Evolutionary conservation across 495 filamentous ascomycete genomes (phyloP), one percentile per base, ranked within the genome.

Genomic region (Hypoxylon subgilvum): DNA sequence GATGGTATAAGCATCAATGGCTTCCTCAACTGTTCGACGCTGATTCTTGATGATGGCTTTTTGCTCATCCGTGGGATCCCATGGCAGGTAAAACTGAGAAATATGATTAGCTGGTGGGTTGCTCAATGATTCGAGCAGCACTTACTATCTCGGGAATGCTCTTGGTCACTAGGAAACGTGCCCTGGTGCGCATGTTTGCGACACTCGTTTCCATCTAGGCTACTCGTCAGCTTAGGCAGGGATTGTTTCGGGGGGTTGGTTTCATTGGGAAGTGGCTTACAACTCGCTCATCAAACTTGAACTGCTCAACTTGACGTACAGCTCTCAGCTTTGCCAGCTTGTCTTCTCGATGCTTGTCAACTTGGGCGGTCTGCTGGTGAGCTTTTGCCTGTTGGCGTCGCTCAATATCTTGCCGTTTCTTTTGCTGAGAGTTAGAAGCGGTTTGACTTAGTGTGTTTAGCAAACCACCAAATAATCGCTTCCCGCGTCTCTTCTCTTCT

Each of bases 371-470:
- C 73, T 91, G 88, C 60, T 84, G 75, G 66, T 88, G 86, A 34
- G 88, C 77, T 75, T 91, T 92, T 64, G 90, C 90, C 71, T 92
- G 86, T 70, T 94, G 90, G 67, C 89, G 88, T 67, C 86, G 87
- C 74, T 97, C 92, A 67, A 96, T 93, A 68, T 98, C 93, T 53
- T 83, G 84, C 45, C 93, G 84, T 61, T 86, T 87, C 72, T 84
- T 89, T 64, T 90, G 87, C 66, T 81, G 79, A 23, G 76, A 70
- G 65, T 70, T 80, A 31, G 89, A 84, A 63, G 83, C 78, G 39
- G 82, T 89, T 78, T 94, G 89, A 69, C 89, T 93, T 53, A 97
- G 84, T 46, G 91, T 93, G 69, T 87, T 91, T 62, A 96, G 77
- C 63, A 96, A 74, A 44, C 86, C 91, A 46, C 94, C 94, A 75